phyloP scores from a whole-genome alignment of 495 filamentous ascomycete genomes.

The Trichoderma gamsii region DNA sequence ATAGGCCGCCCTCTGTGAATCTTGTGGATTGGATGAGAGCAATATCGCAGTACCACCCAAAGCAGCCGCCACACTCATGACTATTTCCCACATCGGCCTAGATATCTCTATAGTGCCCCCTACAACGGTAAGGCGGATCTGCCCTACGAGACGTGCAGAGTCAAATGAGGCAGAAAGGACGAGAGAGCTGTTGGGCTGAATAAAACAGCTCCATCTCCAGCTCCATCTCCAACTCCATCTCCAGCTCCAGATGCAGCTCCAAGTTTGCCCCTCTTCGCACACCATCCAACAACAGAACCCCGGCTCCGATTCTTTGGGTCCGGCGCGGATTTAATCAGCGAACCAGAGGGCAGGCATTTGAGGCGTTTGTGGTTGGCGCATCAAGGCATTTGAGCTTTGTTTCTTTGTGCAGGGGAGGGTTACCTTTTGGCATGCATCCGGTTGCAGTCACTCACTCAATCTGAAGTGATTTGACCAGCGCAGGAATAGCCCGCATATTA shows the following conservation, averaged over 20 bases:
- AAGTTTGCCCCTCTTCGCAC: slow-evolving; percentile 1
- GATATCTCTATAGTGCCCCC: too few species aligned
- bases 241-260: not conserved
- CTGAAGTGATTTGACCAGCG: too few species aligned
- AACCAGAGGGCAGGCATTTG: not conserved
- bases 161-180: not conserved
- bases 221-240: not conserved
- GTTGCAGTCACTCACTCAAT: too few species aligned
- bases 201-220: not conserved
- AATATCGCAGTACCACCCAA: too few species aligned
- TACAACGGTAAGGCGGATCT: too few species aligned
- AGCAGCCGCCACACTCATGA: too few species aligned
- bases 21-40: too few species aligned
- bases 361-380: not conserved
- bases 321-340: not conserved
- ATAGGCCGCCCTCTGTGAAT: not conserved
- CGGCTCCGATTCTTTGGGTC: not conserved
- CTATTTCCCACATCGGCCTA: too few species aligned
- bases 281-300: slow-evolving; percentile 1
- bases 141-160: not conserved
- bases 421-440: too few species aligned
- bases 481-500: too few species aligned
- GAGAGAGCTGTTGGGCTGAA: not conserved
- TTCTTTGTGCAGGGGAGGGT: too few species aligned
- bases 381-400: not conserved